Percentiles rank a stretch among this genome's conserved stretches.
These are phyloP conservation scores for Sungouiella thailandica DNA, from an alignment of 805 yeast species.

Conservation along the genomic window DNA sequence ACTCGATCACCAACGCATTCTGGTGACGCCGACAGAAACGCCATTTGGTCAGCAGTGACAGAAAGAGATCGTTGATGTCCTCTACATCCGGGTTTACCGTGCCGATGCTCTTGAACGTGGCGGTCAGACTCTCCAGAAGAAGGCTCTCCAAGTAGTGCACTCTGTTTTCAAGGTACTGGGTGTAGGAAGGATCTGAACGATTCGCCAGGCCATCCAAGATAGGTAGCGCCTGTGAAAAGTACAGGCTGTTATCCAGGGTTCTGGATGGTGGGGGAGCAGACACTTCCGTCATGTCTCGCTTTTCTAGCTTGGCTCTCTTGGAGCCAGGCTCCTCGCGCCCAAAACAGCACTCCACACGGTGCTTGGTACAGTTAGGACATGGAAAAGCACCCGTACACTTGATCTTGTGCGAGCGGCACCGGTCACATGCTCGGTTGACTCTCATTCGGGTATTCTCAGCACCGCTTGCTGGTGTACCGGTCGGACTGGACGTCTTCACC, in stretches of 20 bases:
- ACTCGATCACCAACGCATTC: slow-evolving; percentile 33
- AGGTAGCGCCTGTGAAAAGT: neutral
- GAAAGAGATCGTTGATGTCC: slow-evolving; percentile 14
- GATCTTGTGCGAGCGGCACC: slow-evolving; percentile 51
- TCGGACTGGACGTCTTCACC: too few relatives aligned
- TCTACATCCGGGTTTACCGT: slow-evolving; percentile 14
- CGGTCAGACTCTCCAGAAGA: slow-evolving; percentile 7
- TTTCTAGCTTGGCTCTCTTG: slow-evolving; percentile 1
- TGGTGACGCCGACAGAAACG: slow-evolving; percentile 45
- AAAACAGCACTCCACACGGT: slow-evolving; percentile 30
- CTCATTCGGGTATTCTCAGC: slow-evolving; percentile 22
- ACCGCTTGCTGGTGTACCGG: neutral
- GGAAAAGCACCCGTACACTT: slow-evolving; percentile 54
- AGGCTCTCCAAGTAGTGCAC: slow-evolving; percentile 36
- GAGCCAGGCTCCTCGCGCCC: slow-evolving; percentile 3
- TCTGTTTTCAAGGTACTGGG: slow-evolving; percentile 30
- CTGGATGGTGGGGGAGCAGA: neutral
- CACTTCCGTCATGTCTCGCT: slow-evolving; percentile 1
- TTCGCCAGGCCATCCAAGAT: neutral
- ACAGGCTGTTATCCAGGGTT: neutral
- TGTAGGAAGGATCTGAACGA: slow-evolving; percentile 1
- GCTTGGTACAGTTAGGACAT: slow-evolving; percentile 43
- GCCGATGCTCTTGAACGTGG: slow-evolving; percentile 6
- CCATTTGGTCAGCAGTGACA: slow-evolving; percentile 34
- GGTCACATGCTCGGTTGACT: slow-evolving; percentile 51